phyloP scores from a whole-genome alignment of 345 rosid species.

The Populus nigra region DNA sequence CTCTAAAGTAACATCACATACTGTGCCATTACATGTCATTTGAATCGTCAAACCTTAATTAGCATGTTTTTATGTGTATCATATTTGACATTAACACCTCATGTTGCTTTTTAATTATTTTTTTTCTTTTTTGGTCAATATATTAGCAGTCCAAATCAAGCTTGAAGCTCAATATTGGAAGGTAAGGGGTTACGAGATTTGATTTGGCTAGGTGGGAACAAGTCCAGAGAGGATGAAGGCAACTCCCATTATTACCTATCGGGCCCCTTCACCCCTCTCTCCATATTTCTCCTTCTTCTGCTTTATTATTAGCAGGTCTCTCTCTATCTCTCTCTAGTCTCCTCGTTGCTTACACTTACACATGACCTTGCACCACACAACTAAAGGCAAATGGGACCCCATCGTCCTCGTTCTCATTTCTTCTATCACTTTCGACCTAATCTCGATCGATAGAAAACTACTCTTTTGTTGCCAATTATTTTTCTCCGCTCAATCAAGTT shows the following conservation, averaged over 20 bases:
- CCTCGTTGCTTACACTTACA: conserved; percentile 24
- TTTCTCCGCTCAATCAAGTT: conserved; percentile 6
- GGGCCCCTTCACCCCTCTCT: conserved; percentile 25
- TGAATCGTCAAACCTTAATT: not conserved
- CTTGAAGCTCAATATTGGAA: conserved; percentile 12
- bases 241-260: conserved; percentile 36
- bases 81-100: not conserved
- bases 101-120: not conserved
- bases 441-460: conserved; percentile 36
- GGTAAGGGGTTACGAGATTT: not conserved
- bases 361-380: conserved; percentile 46
- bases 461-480: conserved; percentile 14
- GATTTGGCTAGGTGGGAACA: conserved; percentile 20
- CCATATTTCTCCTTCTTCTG: not conserved
- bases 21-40: not conserved
- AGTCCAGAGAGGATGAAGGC: conserved; percentile 52
- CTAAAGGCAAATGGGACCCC: conserved; percentile 41
- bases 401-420: conserved; percentile 17
- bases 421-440: conserved; percentile 28
- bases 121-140: not conserved
- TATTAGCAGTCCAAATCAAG: not conserved
- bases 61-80: not conserved
- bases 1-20: not conserved
- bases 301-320: conserved; percentile 7
- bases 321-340: conserved; percentile 1